A percentile compares a stretch with the other conserved stretches of the same genome.
Evolutionary conservation across 257 asterid species (phyloP).

Genomic region (Nicotiana knightiana): DNA sequence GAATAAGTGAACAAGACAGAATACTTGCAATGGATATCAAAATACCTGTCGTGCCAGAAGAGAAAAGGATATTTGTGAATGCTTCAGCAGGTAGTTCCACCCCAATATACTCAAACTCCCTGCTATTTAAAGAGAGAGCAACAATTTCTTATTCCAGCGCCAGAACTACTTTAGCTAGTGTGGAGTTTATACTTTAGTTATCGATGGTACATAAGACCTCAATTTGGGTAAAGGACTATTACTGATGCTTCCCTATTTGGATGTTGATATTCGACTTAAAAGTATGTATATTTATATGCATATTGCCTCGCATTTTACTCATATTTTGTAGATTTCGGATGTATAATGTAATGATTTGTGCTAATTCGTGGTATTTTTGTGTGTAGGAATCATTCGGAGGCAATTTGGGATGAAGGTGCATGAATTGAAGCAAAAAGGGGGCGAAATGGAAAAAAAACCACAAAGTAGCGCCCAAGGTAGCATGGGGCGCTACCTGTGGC

Average conservation of each 20-base stretch:
- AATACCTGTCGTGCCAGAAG: constrained; percentile 98
- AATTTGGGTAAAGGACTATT: not conserved
- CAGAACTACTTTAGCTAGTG: not conserved
- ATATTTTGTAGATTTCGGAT: too few species aligned
- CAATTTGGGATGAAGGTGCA: too few species aligned
- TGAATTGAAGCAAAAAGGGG: too few species aligned
- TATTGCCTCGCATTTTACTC: too few species aligned
- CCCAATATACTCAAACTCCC: constrained; percentile 71
- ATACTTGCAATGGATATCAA: constrained; percentile 10
- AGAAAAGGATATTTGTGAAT: constrained; percentile 89
- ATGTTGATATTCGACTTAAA: not conserved
- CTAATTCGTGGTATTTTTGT: too few species aligned
- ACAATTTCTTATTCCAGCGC: not conserved
- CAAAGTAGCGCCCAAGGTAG: too few species aligned
- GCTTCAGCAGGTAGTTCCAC: constrained; percentile 65
- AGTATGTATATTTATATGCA: too few species aligned
- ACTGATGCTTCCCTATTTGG: not conserved
- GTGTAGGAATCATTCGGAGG: too few species aligned
- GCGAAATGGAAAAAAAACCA: too few species aligned
- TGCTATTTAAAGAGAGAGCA: constrained; percentile 33
- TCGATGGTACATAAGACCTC: not conserved
- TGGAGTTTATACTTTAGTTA: not conserved
- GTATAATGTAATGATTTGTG: too few species aligned
- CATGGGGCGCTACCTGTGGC: too few species aligned
- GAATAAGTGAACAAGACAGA: not conserved